phyloP scores from a whole-genome alignment of 2,329 filamentous ascomycete genomes.

The Aureobasidium sp. region DNA sequence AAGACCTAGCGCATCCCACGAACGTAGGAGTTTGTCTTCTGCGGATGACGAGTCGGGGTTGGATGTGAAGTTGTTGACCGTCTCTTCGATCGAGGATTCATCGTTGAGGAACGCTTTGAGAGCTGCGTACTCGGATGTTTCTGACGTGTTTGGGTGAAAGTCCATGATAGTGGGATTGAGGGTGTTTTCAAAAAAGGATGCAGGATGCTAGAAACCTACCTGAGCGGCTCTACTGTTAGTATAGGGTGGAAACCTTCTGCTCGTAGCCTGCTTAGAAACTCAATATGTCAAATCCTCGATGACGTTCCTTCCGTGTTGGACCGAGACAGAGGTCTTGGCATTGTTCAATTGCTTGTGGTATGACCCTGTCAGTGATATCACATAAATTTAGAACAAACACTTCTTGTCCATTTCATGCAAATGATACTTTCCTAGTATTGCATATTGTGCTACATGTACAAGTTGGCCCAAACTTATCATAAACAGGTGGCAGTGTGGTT shows the following conservation, averaged over 20 bases:
- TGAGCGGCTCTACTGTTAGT: neutral
- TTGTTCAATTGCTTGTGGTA: neutral
- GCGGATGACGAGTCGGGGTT: neutral
- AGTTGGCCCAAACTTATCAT: neutral
- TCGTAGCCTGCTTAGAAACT: neutral
- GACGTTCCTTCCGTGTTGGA: neutral
- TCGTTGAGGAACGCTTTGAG: slow-evolving; percentile 6
- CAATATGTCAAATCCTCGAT: neutral
- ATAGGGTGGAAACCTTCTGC: neutral
- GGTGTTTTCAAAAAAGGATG: neutral
- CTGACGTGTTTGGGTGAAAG: neutral
- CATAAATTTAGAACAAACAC: neutral
- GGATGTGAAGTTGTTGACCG: neutral
- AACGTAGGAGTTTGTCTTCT: slow-evolving; percentile 10
- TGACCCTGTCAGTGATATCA: neutral
- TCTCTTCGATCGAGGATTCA: neutral
- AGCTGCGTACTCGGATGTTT: neutral
- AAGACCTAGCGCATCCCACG: slow-evolving; percentile 7
- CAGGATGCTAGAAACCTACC: neutral
- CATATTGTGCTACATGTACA: neutral
- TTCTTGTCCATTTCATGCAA: neutral
- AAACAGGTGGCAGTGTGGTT: neutral
- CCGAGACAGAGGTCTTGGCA: neutral
- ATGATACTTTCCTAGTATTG: neutral
- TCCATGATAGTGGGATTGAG: neutral